phyloP scores from a whole-genome alignment of 1,139 yeast species.

The Yamadazyma pseudoaaseri region DNA sequence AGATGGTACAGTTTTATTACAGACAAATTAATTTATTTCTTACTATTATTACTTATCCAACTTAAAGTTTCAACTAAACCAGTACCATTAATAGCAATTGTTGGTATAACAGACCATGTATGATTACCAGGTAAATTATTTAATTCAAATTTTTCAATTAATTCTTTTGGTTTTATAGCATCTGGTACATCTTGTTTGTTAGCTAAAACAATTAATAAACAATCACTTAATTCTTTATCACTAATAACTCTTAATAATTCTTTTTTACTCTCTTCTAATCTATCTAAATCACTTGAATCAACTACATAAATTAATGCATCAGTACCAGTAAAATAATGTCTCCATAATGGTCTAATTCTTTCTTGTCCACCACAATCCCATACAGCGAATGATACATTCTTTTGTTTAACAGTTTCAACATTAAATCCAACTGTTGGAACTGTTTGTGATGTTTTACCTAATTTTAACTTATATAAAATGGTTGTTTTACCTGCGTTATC shows the following conservation, averaged over 20 bases:
- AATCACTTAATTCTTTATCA: conserved; percentile 79
- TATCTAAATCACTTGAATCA: conserved; percentile 70
- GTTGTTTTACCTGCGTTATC: conserved; percentile 94
- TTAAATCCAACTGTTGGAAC: conserved; percentile 95
- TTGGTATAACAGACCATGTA: conserved; percentile 74
- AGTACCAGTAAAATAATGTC: conserved; percentile 92
- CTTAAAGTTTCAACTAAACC: conserved; percentile 73
- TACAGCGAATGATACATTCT: conserved; percentile 84
- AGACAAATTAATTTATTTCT: conserved; percentile 18
- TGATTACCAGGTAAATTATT: conserved; percentile 54
- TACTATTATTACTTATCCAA: conserved; percentile 68
- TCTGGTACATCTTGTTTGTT: conserved; percentile 82
- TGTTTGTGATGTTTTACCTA: conserved; percentile 74
- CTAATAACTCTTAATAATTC: conserved; percentile 76
- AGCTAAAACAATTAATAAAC: conserved; percentile 79
- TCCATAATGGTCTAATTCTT: conserved; percentile 86
- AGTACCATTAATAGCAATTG: conserved; percentile 72
- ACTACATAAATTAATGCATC: conserved; percentile 92
- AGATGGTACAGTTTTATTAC: conserved; percentile 54
- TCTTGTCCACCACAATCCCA: conserved; percentile 99
- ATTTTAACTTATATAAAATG: conserved; percentile 67
- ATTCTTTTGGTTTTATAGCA: conserved; percentile 63
- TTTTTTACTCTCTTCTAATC: conserved; percentile 76
- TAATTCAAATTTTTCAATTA: conserved; percentile 59
- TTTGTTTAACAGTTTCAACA: conserved; percentile 88